Evolutionary conservation across 345 rosid genomes (phyloP).

Genomic region (Punica granatum): DNA sequence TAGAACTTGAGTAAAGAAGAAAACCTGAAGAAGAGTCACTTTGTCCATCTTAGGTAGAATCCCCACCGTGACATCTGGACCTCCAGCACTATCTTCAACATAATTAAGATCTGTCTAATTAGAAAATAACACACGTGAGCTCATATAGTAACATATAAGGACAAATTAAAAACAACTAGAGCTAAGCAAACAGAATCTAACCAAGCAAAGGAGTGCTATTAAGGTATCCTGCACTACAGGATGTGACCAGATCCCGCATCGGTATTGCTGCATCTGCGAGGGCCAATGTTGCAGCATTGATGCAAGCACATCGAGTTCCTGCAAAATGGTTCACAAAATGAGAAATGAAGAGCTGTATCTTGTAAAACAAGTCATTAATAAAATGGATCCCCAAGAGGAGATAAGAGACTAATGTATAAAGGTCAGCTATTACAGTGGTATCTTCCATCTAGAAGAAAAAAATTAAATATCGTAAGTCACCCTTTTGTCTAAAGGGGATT

Average conservation of each 20-base stretch:
- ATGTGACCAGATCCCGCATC: constrained; percentile 88
- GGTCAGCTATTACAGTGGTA: background rate
- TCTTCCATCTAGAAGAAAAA: background rate
- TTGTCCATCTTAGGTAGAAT: constrained; percentile 78
- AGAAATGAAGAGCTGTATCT: background rate
- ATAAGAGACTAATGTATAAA: background rate
- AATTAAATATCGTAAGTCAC: background rate
- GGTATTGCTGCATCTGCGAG: constrained; percentile 98
- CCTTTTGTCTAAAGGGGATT: background rate
- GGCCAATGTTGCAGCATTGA: constrained; percentile 96
- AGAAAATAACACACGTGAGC: constrained; percentile 2
- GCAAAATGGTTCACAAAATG: constrained; percentile 1
- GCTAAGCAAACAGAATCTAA: constrained; percentile 11
- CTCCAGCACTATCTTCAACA: constrained; percentile 93
- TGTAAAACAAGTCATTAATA: background rate
- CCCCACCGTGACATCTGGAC: constrained; percentile 90
- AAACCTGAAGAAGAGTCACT: constrained; percentile 96
- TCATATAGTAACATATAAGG: background rate
- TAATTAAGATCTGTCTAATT: constrained; percentile 64
- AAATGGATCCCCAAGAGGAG: background rate
- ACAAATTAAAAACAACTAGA: background rate
- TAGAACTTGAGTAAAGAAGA: background rate
- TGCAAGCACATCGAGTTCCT: constrained; percentile 96
- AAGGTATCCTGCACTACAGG: constrained; percentile 93
- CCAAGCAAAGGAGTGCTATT: constrained; percentile 86